Base-by-base conservation (phyloP, 345 rosid genomes). In the Litchi chinensis region DNA sequence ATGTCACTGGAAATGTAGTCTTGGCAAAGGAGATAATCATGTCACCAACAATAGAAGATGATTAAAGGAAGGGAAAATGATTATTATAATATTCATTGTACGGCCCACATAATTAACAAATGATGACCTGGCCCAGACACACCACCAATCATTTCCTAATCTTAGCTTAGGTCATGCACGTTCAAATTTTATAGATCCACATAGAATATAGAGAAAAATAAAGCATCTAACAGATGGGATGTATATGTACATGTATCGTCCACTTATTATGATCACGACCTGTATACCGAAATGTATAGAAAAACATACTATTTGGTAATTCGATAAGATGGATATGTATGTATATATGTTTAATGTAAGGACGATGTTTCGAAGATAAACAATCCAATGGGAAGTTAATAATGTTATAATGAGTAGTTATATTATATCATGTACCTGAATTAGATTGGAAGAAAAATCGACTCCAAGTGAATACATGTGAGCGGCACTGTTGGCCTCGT, bases 401-500 rank as follows among this genome's bases (percentile, higher is more conserved):
- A 46, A 46, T 46, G 50, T 46, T 46, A 46, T 26, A 26, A 26
- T 7, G 13, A 46, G 37, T 46, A 46, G 50, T 8, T 54, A 3
- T 3, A 7, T 72, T 43, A 15, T 44, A 12, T 0, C 11, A 13
- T 0, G 19, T 82, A 88, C 90, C 87, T 88, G 88, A 21, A 87
- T 68, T 65, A 89, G 83, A 79, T 81, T 82, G 22, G 91, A 87
- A 11, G 91, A 79, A 81, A 86, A 87, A 76, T 89, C 82, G 21
- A 83, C n/a, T 12, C 79, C 86, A 50, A 62, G 77, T 7, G 75
- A 85, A 64, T 63, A 83, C 41, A 83, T 73, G 74, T 77, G 70
- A 16, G 82, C 72, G 0, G 86, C 82, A 78, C 94, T 91, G 28
- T 87, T 87, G 8, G 94, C 93, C 84, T 92, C 97, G 65, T 90